Evolutionary conservation across 2,329 filamentous ascomycete genomes (phyloP).

Genomic region (Paraconiothyrium brasiliense): DNA sequence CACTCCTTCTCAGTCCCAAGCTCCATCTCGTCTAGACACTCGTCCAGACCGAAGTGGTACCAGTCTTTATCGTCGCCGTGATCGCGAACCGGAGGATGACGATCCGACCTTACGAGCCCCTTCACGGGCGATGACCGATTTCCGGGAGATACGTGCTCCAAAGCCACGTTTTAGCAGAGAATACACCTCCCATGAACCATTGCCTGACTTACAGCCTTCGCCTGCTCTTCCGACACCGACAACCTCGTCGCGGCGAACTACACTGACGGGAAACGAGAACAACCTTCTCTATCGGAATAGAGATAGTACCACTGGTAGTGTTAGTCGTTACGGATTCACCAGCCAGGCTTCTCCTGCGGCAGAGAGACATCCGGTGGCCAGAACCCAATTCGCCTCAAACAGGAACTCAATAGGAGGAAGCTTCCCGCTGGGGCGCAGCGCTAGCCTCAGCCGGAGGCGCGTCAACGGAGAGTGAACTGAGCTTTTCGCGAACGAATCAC

Average conservation of each 20-base stretch:
- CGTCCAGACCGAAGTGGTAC: slow-evolving; percentile 45
- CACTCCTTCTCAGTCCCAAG: slow-evolving; percentile 27
- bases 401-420: slow-evolving; percentile 41
- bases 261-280: slow-evolving; percentile 40
- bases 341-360: slow-evolving; percentile 43
- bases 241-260: slow-evolving; percentile 42
- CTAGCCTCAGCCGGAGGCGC: slow-evolving; percentile 41
- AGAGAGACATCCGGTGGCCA: slow-evolving; percentile 40
- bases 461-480: slow-evolving; percentile 46
- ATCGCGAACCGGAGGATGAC: slow-evolving; percentile 48
- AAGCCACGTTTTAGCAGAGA: slow-evolving; percentile 41
- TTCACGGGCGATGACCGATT: slow-evolving; percentile 61
- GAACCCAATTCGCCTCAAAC: slow-evolving; percentile 38
- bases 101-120: slow-evolving; percentile 54
- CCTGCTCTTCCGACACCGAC: slow-evolving; percentile 43
- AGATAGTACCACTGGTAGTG: slow-evolving; percentile 10
- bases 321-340: slow-evolving; percentile 38
- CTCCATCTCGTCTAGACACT: slow-evolving; percentile 38
- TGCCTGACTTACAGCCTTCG: slow-evolving; percentile 47
- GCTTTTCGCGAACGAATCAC: slow-evolving; percentile 16
- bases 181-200: slow-evolving; percentile 49
- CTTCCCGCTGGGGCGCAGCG: slow-evolving; percentile 37
- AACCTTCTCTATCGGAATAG: slow-evolving; percentile 38
- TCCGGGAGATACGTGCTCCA: slow-evolving; percentile 42
- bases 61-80: slow-evolving; percentile 48